Evolutionary conservation across 257 asterid genomes (phyloP), one percentile per base, ranked within the genome.

Genomic region (Salvia hispanica): DNA sequence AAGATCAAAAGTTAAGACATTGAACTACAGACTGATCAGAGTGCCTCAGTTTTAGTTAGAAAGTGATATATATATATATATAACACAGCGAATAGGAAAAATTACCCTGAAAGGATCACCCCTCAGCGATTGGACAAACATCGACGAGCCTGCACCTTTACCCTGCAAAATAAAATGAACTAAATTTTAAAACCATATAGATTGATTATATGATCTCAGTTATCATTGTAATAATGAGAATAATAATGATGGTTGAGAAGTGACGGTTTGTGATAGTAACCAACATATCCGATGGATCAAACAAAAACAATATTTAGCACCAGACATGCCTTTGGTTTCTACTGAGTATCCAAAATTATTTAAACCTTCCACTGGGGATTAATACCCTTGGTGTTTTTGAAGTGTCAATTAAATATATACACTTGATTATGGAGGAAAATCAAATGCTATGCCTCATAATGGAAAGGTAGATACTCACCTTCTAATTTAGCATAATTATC

Each of bases 111-210:
- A 89, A 70, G 98, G 98, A 81, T 87, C 96, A 0, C 96, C 95
- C 84, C 98, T 83, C 80, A 92, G 76, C 65, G 96, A 92, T 77
- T 92, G 96, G 73, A 92, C 96, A 80, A 86, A 89, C 98, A 92
- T 92, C 34, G 98, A 87, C 61, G 95, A 84, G 61, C 90, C 88
- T 53, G 88, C 82, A 71, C 95, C 86, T 89, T 84, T 92, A 76
- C 95, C 96, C 98, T 92, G 89, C 65, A 63, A 34, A 69, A 67
- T 53, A 66, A 66, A 58, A 73, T 62, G 64, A 74, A 66, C 50
- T 14, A 12, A 45, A 13, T 48, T 66, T 33, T 11, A 45, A 37
- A 33, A 37, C 25, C 61, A 66, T 25, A 64, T 44, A 64, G 65
- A 65, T 53, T 44, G 65, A 65, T 53, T 44, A 61, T 21, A 2